Evolutionary conservation across 164 flowering plant species (phyloP).

Genomic region (Litsea cubeba): DNA sequence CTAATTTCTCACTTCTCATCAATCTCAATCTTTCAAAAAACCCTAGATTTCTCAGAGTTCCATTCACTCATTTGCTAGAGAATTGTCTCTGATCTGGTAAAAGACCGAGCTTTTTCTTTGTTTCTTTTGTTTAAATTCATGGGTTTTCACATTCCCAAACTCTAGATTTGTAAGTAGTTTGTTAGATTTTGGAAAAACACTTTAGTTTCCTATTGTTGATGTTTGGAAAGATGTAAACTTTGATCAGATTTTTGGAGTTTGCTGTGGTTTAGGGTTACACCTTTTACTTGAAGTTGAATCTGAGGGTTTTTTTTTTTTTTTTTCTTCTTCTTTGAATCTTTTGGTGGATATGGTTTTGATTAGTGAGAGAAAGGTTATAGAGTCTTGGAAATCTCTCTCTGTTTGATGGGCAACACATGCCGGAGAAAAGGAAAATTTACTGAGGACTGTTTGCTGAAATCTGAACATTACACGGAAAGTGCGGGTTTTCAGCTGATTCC

Average conservation of each 20-base stretch:
- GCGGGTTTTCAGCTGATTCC: no score
- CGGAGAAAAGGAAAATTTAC: conserved; percentile 63
- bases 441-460: conserved; percentile 39
- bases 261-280: no score
- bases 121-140: no score
- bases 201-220: not conserved
- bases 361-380: conserved; percentile 32
- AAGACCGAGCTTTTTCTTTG: not conserved
- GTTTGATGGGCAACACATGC: conserved; percentile 99
- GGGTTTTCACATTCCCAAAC: not conserved
- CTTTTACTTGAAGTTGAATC: no score
- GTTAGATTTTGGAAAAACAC: not conserved
- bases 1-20: not conserved
- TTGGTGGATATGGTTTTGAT: not conserved
- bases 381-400: conserved; percentile 11
- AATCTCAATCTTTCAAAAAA: not conserved
- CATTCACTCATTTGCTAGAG: not conserved
- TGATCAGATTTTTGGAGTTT: no score
- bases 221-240: no score
- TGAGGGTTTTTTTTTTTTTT: not conserved
- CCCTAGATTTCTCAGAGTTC: not conserved
- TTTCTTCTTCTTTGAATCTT: not conserved
- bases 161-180: not conserved
- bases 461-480: conserved; percentile 29
- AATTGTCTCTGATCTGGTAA: not conserved